These are phyloP conservation scores for Epicoccum sorghinum DNA, from an alignment of 2,329 filamentous ascomycete species.

Conservation along the genomic window DNA sequence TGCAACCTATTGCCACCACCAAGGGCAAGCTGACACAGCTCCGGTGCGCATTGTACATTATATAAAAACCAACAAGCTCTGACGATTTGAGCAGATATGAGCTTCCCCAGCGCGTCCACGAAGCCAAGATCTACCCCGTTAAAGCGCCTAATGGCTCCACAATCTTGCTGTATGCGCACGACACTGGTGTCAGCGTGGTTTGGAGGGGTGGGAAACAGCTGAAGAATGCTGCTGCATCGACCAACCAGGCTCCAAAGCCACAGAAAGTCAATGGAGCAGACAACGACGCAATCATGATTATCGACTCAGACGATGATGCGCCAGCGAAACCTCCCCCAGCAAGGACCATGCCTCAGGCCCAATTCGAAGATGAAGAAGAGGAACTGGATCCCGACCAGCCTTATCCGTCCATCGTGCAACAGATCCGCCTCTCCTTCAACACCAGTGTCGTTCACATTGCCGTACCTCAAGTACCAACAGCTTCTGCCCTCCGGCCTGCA, in stretches of 20 bases:
- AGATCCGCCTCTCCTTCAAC: conserved; percentile 61
- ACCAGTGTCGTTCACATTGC: conserved; percentile 61
- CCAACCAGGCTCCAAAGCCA: conserved; percentile 39
- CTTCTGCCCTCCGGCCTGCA: conserved; percentile 37
- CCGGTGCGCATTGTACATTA: conserved; percentile 23
- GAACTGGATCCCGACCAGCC: conserved; percentile 64
- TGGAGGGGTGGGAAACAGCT: conserved; percentile 65
- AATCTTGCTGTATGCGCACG: conserved; percentile 65
- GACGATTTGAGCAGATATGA: conserved; percentile 58
- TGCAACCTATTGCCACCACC: conserved; percentile 72
- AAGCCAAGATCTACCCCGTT: conserved; percentile 63
- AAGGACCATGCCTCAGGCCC: conserved; percentile 36
- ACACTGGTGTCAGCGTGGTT: conserved; percentile 62
- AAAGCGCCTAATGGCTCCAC: conserved; percentile 66
- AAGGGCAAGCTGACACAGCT: conserved; percentile 43
- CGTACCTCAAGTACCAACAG: conserved; percentile 50
- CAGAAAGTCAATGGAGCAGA: conserved; percentile 51
- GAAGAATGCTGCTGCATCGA: conserved; percentile 38
- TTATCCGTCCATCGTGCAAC: conserved; percentile 60
- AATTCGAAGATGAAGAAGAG: conserved; percentile 62
- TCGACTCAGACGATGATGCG: conserved; percentile 63
- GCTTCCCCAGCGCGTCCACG: conserved; percentile 63
- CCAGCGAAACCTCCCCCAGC: conserved; percentile 31
- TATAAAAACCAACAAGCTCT: conserved; percentile 1
- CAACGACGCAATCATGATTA: conserved; percentile 59